Base-by-base conservation (phyloP, 805 yeast species). In the Diddensiella transvaalensis region DNA sequence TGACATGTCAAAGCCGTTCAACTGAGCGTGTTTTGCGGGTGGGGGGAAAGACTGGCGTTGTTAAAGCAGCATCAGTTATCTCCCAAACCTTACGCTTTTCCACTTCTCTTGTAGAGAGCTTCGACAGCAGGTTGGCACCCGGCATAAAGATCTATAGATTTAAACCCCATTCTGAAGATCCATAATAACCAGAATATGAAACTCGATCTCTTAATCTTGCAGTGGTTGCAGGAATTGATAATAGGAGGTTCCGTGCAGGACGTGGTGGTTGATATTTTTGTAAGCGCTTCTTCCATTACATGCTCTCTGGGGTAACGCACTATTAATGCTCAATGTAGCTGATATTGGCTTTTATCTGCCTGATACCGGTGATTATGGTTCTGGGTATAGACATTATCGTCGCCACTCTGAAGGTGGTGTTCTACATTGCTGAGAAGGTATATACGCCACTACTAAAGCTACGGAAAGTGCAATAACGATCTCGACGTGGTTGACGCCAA, bases 271-370 rank as follows among this genome's bases (percentile, higher is more conserved):
- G 32, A 43, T 26, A 24, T 53, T 19, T 55, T 47, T 39, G 57
- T 55, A 53, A 43, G 57, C 51, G 22, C 3, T 15, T 6, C 39
- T 3, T 11, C 3, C 17, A 6, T 3, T 6, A 8, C 4, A 21
- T 22, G 6, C 8, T n/a, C 18, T 37, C 15, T 22, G 10, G 2
- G 17, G 32, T 19, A 21, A 17, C 17, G 11, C 18, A 13, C 32
- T 36, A 21, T 52, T 46, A n/a, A n/a, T n/a, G n/a, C n/a, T n/a
- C n/a, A 47, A 50, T 45, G n/a, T 32, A 56, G 58, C 51, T 57
- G 36, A 43, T 50, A 19, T 51, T 53, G 57, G 73, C 77, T 15
- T 72, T 69, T 53, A 58, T 68, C 24, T 76, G 75, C 57, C 71
- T 73, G 56, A 68, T 76, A 22, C 65, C 63, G 3, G 47, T 59